Base-by-base conservation (phyloP, 2,329 filamentous ascomycete species). In the Ophiosphaerella korrae region DNA sequence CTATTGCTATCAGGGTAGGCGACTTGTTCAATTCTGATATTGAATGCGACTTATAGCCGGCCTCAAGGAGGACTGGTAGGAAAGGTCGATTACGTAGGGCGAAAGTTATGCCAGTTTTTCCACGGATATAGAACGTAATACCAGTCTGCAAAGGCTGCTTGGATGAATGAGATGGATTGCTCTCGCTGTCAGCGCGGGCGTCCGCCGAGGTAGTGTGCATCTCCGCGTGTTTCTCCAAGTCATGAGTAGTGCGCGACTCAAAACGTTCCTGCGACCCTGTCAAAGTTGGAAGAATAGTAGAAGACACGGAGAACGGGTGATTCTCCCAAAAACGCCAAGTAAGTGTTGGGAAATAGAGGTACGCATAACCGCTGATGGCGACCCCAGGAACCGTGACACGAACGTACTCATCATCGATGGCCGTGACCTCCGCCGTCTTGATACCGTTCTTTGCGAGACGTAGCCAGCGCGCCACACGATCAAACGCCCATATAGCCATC, bases 311-410 rank as follows among this genome's bases (percentile, higher is more conserved):
- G 58, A 84, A 84, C 0, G 81, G 81, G 57, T 84, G 82, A 39
- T 80, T 83, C 60, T 83, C 80, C 80, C 81, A 84, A 1, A 60
- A 49, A 3, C 55, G 48, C 24, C 58, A 50, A 1, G 47, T 74
- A 1, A 82, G 58, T 0, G 75, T 77, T 0, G 81, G 80, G 57
- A 84, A 82, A 60, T 81, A 82, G 0, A 76, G 64, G 49, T 81
- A 83, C 29, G 67, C 76, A 43, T 72, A 60, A 1, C 73, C 73
- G 0, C 70, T 69, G 7, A 53, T 48, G 0, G 51, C 48, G 3
- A 53, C 58, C 3, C 73, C 75, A 1, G 64, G 64, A 11, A 82
- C 57, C 42, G 78, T 75, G 14, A 82, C 60, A 3, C 76, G 72
- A 8, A 80, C 53, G 34, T 75, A 56, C n/a, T 58, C 55, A 4